These are phyloP conservation scores for Hondaea fermentalgiana DNA, from an alignment of 108 stramenopile genomes.

Conservation along the genomic window DNA sequence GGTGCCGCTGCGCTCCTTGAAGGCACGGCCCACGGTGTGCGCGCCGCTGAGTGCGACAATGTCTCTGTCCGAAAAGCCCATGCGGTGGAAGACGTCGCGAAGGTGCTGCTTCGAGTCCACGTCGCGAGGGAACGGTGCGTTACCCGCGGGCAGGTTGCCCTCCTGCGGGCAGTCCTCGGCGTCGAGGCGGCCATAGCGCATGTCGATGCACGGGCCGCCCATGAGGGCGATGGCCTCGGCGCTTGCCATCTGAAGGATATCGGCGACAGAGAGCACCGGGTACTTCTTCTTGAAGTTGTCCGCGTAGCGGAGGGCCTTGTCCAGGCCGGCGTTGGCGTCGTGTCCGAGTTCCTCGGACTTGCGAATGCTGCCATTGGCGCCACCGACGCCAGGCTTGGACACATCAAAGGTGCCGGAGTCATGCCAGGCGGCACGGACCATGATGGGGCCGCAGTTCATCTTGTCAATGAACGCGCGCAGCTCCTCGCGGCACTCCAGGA, in stretches of 20 bases:
- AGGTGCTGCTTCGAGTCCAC: conserved; percentile 62
- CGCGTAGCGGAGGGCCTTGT: conserved; percentile 56
- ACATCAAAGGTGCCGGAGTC: conserved; percentile 26
- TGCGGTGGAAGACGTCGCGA: conserved; percentile 85
- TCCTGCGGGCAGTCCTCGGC: conserved; percentile 57
- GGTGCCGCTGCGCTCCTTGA: conserved; percentile 69
- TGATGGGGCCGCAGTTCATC: conserved; percentile 43
- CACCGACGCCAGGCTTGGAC: conserved; percentile 28
- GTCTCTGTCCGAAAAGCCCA: conserved; percentile 86
- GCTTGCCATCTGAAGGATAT: conserved; percentile 83
- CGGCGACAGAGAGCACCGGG: conserved; percentile 77
- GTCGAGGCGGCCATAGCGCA: conserved; percentile 62
- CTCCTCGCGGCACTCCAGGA: conserved; percentile 44
- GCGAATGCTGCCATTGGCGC: conserved; percentile 49
- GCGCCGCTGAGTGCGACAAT: conserved; percentile 94
- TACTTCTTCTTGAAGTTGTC: conserved; percentile 79
- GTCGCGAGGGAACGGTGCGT: conserved; percentile 45
- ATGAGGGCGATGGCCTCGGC: conserved; percentile 57
- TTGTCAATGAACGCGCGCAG: conserved; percentile 39
- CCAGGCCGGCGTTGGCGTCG: conserved; percentile 86
- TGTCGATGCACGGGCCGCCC: conserved; percentile 72
- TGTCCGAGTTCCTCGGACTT: conserved; percentile 46
- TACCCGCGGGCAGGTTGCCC: conserved; percentile 77
- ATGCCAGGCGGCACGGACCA: conserved; percentile 44
- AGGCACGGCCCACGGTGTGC: conserved; percentile 87